Evolutionary conservation across 176 grass and related monocot genomes (phyloP).

Genomic region (Microstegium vimineum): DNA sequence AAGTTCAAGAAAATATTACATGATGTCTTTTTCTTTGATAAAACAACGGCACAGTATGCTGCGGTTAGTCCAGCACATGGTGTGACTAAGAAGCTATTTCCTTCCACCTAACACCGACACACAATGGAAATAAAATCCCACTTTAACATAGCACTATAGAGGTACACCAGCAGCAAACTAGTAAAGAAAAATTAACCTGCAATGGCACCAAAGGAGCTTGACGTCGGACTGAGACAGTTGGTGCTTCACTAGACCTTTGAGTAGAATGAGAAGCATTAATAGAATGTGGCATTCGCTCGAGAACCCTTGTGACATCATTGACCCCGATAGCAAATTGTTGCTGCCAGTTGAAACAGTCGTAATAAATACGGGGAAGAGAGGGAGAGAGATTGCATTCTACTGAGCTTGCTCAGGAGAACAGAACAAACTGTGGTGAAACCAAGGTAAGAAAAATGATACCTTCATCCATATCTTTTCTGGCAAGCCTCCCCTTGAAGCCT

Average conservation of each 20-base stretch:
- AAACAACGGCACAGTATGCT: not conserved
- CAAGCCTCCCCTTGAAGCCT: conserved; percentile 55
- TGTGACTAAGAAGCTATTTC: not conserved
- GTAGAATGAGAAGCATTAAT: not conserved
- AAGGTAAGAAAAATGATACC: conserved; percentile 38
- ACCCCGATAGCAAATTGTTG: conserved; percentile 84
- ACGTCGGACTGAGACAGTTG: not conserved
- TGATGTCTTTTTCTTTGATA: not conserved
- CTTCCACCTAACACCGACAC: not conserved
- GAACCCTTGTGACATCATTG: conserved; percentile 92
- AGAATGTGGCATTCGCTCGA: conserved; percentile 65
- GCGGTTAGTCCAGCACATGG: not conserved
- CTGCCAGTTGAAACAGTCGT: conserved; percentile 21
- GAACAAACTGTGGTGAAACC: not conserved
- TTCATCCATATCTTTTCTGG: conserved; percentile 96
- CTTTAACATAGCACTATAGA: not conserved
- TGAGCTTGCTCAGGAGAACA: not conserved
- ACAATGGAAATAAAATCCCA: conserved; percentile 1
- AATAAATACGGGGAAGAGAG: not conserved
- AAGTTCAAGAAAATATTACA: not conserved
- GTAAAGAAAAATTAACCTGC: conserved; percentile 49
- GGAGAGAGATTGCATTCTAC: not conserved
- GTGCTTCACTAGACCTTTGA: conserved; percentile 25
- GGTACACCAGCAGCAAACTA: not conserved
- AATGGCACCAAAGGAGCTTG: conserved; percentile 60